Evolutionary conservation across 2,329 filamentous ascomycete genomes (phyloP).

Genomic region (Dichotomopilus funicola): DNA sequence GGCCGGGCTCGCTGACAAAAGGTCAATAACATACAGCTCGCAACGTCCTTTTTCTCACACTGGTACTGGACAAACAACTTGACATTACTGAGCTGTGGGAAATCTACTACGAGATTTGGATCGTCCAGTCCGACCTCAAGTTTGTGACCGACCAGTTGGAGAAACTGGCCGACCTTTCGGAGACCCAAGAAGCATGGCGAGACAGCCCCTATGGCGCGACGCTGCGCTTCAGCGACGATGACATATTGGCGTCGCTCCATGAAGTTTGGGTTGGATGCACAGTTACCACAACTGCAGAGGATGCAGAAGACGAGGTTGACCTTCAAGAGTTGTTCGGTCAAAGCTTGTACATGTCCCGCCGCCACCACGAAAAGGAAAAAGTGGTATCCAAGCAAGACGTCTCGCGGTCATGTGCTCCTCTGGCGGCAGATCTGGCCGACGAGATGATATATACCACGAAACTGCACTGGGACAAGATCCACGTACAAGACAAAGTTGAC

Average conservation of each 20-base stretch:
- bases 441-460: conserved; percentile 6
- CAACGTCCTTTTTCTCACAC: conserved; percentile 46
- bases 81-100: conserved; percentile 39
- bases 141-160: conserved; percentile 37
- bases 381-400: not conserved
- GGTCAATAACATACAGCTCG: conserved; percentile 32
- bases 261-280: conserved; percentile 36
- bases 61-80: conserved; percentile 39
- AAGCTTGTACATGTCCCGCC: not conserved
- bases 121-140: conserved; percentile 34
- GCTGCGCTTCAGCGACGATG: conserved; percentile 43
- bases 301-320: not conserved
- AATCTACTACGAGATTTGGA: conserved; percentile 48
- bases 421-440: not conserved
- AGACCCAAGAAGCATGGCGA: conserved; percentile 39
- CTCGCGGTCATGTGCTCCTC: conserved; percentile 9
- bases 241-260: conserved; percentile 37
- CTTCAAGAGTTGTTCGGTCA: not conserved
- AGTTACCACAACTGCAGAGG: not conserved
- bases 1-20: not conserved
- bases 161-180: conserved; percentile 36
- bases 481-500: no score
- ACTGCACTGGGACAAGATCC: conserved; percentile 9
- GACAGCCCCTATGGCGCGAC: conserved; percentile 36
- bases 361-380: not conserved